A percentile compares a stretch with the other conserved stretches of the same genome.
phyloP scores from a whole-genome alignment of 73 alveolate species.

The Paramecium primaurelia region DNA sequence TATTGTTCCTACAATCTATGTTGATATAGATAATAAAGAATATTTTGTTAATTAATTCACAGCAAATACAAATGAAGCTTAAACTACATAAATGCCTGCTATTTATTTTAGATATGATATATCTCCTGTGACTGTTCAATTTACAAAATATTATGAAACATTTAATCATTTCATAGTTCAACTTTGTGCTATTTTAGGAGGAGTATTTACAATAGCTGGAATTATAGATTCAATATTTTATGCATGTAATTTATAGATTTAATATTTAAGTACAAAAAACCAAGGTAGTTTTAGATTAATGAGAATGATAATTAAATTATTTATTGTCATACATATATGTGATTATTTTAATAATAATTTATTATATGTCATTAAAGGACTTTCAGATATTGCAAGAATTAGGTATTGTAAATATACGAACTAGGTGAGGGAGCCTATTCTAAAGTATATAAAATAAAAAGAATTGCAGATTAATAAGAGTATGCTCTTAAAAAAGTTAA shows the following conservation, averaged over 20 bases:
- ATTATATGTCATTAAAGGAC: constrained; percentile 32
- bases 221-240: constrained; percentile 80
- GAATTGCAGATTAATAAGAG: constrained; percentile 73
- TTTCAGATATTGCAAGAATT: constrained; percentile 21
- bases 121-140: constrained; percentile 95
- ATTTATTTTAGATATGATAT: constrained; percentile 88
- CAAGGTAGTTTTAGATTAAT: background rate
- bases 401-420: background rate
- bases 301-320: background rate
- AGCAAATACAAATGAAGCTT: constrained; percentile 72
- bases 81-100: constrained; percentile 74
- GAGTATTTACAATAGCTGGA: constrained; percentile 97
- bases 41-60: constrained; percentile 83
- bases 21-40: constrained; percentile 60
- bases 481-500: constrained; percentile 88
- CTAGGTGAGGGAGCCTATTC: constrained; percentile 88
- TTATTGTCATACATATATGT: background rate
- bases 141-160: constrained; percentile 77
- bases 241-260: background rate
- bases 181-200: constrained; percentile 98
- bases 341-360: background rate
- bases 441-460: constrained; percentile 72
- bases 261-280: background rate
- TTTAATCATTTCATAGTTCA: constrained; percentile 80
- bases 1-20: constrained; percentile 91